phyloP scores from a whole-genome alignment of 805 yeast genomes.

The Zygotorulaspora danielsina region DNA sequence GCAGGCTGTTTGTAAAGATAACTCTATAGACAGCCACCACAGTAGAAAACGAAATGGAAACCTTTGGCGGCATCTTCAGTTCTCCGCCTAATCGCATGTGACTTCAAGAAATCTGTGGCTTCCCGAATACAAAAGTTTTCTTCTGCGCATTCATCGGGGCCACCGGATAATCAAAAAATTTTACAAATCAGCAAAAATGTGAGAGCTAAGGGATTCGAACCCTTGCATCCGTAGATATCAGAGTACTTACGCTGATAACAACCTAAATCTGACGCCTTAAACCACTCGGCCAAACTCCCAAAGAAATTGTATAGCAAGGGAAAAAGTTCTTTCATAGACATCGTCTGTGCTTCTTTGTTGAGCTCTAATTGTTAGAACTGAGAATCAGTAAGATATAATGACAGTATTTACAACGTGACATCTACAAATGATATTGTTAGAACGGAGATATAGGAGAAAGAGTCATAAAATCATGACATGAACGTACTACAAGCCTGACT shows the following conservation, averaged over 20 bases:
- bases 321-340: too few species aligned
- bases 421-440: too few species aligned
- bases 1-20: not conserved
- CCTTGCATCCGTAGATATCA: constrained; percentile 35
- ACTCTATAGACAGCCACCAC: constrained; percentile 9
- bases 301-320: not conserved
- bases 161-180: too few species aligned
- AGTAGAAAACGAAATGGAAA: constrained; percentile 2
- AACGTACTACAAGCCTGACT: too few species aligned
- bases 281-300: constrained; percentile 35
- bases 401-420: too few species aligned
- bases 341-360: too few species aligned
- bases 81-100: not conserved
- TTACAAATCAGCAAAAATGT: too few species aligned
- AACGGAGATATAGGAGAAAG: too few species aligned
- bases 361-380: too few species aligned
- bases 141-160: too few species aligned
- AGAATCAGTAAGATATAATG: too few species aligned
- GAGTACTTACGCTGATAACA: constrained; percentile 21
- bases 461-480: too few species aligned
- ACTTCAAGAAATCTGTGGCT: constrained; percentile 8
- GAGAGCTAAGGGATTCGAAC: constrained; percentile 36
- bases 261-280: constrained; percentile 35
- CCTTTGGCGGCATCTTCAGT: not conserved
- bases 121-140: not conserved